Percentiles rank a stretch among this genome's conserved stretches.
Conservation (phyloP, 139 green algal species). For the Coelastrella sp. region DNA sequence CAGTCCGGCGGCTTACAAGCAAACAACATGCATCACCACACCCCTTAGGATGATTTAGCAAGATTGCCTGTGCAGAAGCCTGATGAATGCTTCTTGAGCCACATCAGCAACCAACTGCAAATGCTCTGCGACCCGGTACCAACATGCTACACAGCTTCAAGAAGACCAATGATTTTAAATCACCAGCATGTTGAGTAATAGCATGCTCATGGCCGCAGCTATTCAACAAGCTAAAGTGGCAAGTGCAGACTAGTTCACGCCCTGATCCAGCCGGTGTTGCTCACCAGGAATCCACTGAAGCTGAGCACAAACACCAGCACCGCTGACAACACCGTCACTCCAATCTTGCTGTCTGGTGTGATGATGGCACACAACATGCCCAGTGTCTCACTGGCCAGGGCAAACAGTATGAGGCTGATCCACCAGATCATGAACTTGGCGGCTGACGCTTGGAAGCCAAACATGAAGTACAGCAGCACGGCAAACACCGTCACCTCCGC, state of each 20-base stretch:
- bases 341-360: constrained; percentile 42
- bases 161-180: too few relatives aligned
- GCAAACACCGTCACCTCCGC: constrained; percentile 36
- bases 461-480: constrained; percentile 59
- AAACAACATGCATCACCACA: neutral
- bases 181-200: too few relatives aligned
- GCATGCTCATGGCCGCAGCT: too few relatives aligned
- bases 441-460: constrained; percentile 51
- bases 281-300: constrained; percentile 55
- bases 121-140: too few relatives aligned
- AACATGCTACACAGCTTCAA: too few relatives aligned
- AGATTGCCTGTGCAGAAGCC: too few relatives aligned
- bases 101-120: too few relatives aligned
- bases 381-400: constrained; percentile 56
- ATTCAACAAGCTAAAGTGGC: too few relatives aligned
- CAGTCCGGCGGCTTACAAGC: too few relatives aligned
- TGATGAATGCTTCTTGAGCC: too few relatives aligned
- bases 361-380: constrained; percentile 49
- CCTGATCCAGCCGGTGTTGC: neutral
- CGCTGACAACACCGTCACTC: constrained; percentile 37
- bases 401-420: constrained; percentile 40
- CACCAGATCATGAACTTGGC: constrained; percentile 58
- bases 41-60: too few relatives aligned
- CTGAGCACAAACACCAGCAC: constrained; percentile 54
- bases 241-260: too few relatives aligned